phyloP scores from a whole-genome alignment of 805 yeast species.

The Saturnispora kantuleensis region DNA sequence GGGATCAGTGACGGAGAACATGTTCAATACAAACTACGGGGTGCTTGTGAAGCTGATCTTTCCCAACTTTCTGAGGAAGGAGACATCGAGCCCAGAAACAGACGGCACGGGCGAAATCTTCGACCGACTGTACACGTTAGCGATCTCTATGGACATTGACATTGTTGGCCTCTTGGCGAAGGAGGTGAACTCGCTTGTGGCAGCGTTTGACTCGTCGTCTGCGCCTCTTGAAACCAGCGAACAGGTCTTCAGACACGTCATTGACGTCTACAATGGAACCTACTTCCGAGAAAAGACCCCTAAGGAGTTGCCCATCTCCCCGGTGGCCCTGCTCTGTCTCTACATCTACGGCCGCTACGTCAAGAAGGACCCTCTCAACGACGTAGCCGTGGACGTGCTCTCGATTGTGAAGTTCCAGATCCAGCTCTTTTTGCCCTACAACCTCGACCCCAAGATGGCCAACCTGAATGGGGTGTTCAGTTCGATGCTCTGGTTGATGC shows the following conservation, averaged over 20 bases:
- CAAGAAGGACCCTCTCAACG: constrained; percentile 8
- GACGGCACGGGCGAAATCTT: neutral
- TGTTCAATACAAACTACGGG: neutral
- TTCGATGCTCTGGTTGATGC: constrained; percentile 16
- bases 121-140: constrained; percentile 30
- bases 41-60: neutral
- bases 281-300: constrained; percentile 11
- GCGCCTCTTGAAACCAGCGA: constrained; percentile 25
- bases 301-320: constrained; percentile 11
- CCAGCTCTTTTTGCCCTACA: constrained; percentile 32
- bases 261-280: constrained; percentile 33
- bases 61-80: neutral
- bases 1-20: neutral
- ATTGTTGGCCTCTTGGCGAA: constrained; percentile 32
- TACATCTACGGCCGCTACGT: constrained; percentile 18
- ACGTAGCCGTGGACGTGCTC: constrained; percentile 10
- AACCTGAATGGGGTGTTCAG: constrained; percentile 14
- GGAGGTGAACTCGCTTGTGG: constrained; percentile 29
- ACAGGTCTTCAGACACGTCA: constrained; percentile 31
- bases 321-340: constrained; percentile 10
- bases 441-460: constrained; percentile 17
- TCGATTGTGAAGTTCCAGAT: constrained; percentile 33
- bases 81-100: neutral
- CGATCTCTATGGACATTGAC: constrained; percentile 59
- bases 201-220: constrained; percentile 28